phyloP scores from a whole-genome alignment of 1,139 yeast genomes.

The Barnettozyma hawaiiensis region DNA sequence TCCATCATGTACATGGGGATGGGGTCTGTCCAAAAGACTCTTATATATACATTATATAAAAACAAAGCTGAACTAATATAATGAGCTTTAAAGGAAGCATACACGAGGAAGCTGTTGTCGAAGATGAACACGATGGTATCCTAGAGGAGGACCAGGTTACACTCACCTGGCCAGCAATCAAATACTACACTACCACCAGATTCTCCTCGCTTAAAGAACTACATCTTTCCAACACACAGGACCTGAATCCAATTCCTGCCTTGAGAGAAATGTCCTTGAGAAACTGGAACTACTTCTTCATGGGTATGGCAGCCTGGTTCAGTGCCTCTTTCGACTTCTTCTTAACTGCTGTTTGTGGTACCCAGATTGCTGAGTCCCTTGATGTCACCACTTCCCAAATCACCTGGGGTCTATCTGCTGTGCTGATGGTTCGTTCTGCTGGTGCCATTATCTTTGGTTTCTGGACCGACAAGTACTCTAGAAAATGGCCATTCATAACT shows the following conservation, averaged over 20 bases:
- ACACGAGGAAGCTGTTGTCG: not conserved
- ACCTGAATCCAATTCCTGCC: slow-evolving; percentile 33
- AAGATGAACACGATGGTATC: slow-evolving; percentile 6
- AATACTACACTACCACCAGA: slow-evolving; percentile 24
- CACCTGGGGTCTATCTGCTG: slow-evolving; percentile 55
- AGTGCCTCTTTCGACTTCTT: slow-evolving; percentile 51
- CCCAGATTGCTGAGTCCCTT: slow-evolving; percentile 39
- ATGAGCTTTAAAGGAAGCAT: not conserved
- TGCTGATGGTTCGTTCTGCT: slow-evolving; percentile 50
- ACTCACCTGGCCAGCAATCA: slow-evolving; percentile 20
- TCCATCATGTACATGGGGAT: no score
- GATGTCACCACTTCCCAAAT: slow-evolving; percentile 37
- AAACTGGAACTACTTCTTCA: slow-evolving; percentile 40
- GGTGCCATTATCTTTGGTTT: slow-evolving; percentile 54
- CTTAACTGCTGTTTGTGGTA: slow-evolving; percentile 41
- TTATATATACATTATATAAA: no score
- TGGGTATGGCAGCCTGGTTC: slow-evolving; percentile 47
- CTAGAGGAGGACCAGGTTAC: slow-evolving; percentile 23
- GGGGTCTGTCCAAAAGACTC: no score
- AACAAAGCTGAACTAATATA: no score
- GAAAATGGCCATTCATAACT: slow-evolving; percentile 45
- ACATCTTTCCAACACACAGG: slow-evolving; percentile 18
- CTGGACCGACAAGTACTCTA: slow-evolving; percentile 43
- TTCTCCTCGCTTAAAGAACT: slow-evolving; percentile 23
- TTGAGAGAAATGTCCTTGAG: slow-evolving; percentile 29